Evolutionary conservation across 2,329 filamentous ascomycete genomes (phyloP), one percentile per base, ranked within the genome.

Genomic region (Talaromyces verruculosus): DNA sequence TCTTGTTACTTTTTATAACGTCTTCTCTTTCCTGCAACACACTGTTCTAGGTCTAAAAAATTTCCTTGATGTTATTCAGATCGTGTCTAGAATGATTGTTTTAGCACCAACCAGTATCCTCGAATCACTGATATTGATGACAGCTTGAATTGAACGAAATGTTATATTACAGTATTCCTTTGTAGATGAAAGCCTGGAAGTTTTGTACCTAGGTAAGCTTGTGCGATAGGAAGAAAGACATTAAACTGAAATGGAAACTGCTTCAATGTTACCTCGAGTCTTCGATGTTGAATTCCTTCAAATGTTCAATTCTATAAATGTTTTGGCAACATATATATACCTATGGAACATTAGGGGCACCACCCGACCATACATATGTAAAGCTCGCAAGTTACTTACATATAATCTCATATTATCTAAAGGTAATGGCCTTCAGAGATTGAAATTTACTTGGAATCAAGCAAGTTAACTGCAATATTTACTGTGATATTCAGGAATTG

Each of bases 31-130:
- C 55, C 35, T 60, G 35, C 57, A 60, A 33, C 35, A 7, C 35
- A 43, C 45, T 45, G 49, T 60, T 45, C 37, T 60, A 43, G 45
- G 35, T 55, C 35, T 19, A 35, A 25, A 58, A 35, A 43, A 43
- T 58, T 25, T 57, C 49, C 51, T 64, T 64, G 39, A 22, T 45
- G 28, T 64, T 57, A 15, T 63, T 41, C 61, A 43, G 25, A 55
- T 43, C 37, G 47, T 30, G n/a, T 19, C 25, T 63, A 63, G 47
- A 55, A 55, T 30, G 47, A 55, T 22, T 43, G 61, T 55, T 55
- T 47, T 55, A 55, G 35, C 45, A 51, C 47, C 43, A 45, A 25
- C 25, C 25, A 3, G 25, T 25, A 22, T 63, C n/a, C 43, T 63
- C 47, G 61, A 55, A 22, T 55, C 35, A 19, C 47, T 45, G 33